These are phyloP conservation scores for Aspergillus aculeatinus DNA, from an alignment of 2,329 filamentous ascomycete genomes.

Conservation along the genomic window DNA sequence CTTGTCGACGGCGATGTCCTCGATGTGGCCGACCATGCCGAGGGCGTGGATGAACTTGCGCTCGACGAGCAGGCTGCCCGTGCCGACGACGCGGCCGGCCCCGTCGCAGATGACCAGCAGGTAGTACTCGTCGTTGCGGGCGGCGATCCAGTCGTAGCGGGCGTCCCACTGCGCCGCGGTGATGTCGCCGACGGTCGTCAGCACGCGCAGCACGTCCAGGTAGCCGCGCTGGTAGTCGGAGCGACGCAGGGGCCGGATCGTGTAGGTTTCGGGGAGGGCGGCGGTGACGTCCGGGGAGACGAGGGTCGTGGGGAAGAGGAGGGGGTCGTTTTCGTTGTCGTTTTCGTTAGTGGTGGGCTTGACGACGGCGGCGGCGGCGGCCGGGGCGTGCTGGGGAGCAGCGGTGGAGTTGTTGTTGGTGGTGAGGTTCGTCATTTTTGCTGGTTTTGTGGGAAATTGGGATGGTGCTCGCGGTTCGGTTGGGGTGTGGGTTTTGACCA, in stretches of 20 bases:
- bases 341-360: conserved; percentile 16
- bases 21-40: conserved; percentile 80
- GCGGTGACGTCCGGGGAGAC: conserved; percentile 73
- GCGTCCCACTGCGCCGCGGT: conserved; percentile 70
- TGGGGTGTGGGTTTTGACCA: neutral
- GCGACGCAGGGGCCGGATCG: conserved; percentile 73
- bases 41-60: conserved; percentile 64
- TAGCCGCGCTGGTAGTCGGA: conserved; percentile 80
- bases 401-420: neutral
- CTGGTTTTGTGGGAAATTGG: too few species aligned
- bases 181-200: conserved; percentile 91
- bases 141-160: conserved; percentile 78
- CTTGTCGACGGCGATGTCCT: conserved; percentile 93
- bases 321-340: conserved; percentile 42
- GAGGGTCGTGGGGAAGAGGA: conserved; percentile 74
- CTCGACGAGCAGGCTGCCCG: conserved; percentile 86
- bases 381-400: neutral
- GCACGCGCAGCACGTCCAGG: conserved; percentile 83
- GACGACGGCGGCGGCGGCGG: conserved; percentile 23
- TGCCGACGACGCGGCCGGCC: conserved; percentile 73
- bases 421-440: neutral
- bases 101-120: conserved; percentile 80
- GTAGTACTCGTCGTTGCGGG: conserved; percentile 76
- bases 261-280: conserved; percentile 76
- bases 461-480: neutral